Evolutionary conservation across 129 eudicot species (phyloP).

Genomic region (Artemisia annua): DNA sequence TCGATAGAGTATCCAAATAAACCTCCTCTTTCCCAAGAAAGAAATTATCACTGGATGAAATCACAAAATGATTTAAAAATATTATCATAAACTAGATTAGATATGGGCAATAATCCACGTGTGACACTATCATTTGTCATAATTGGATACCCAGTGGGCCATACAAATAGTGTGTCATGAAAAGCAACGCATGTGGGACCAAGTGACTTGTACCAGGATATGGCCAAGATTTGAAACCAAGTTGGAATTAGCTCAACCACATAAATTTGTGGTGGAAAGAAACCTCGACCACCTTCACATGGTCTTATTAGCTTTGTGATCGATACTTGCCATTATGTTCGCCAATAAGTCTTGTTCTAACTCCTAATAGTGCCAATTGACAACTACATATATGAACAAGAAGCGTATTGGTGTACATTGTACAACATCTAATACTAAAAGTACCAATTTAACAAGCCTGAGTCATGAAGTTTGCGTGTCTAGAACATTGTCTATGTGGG

Average conservation of each 20-base stretch:
- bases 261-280: constrained; percentile 42
- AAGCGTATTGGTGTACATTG: neutral
- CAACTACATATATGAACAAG: constrained; percentile 2
- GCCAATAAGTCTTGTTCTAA: constrained; percentile 30
- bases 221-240: constrained; percentile 31
- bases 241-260: constrained; percentile 41
- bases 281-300: constrained; percentile 34
- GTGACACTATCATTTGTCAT: constrained; percentile 32
- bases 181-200: constrained; percentile 26
- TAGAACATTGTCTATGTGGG: neutral
- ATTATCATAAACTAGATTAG: no score
- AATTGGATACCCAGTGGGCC: constrained; percentile 36
- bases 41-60: no score
- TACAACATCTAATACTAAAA: neutral
- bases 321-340: constrained; percentile 19
- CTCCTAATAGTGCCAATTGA: constrained; percentile 19
- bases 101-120: constrained; percentile 22
- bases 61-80: no score
- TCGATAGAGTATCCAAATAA: no score
- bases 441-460: neutral
- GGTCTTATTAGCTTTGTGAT: constrained; percentile 16
- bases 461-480: neutral
- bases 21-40: no score
- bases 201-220: constrained; percentile 25
- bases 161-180: constrained; percentile 2